Conservation (phyloP, 108 stramenopile genomes). For the Cylindrotheca closterium region DNA sequence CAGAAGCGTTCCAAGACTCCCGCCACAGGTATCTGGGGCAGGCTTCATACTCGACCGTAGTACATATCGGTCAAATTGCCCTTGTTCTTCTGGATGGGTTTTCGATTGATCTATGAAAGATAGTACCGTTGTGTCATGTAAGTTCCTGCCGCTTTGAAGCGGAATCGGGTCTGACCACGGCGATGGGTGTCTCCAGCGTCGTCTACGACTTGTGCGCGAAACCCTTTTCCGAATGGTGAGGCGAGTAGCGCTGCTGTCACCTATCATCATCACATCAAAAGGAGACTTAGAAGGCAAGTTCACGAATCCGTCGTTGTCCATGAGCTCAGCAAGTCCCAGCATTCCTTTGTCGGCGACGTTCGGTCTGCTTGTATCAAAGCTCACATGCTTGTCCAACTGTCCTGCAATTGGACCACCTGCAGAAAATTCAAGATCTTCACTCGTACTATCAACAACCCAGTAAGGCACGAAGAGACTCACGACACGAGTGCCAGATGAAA, state of each 20-base stretch:
- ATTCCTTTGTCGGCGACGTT: background rate
- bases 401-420: constrained; percentile 36
- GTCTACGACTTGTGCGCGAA: constrained; percentile 11
- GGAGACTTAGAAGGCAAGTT: constrained; percentile 10
- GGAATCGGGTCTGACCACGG: constrained; percentile 61
- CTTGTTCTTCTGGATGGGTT: constrained; percentile 16
- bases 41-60: constrained; percentile 38
- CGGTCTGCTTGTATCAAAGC: constrained; percentile 1
- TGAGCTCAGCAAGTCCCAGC: constrained; percentile 43
- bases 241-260: constrained; percentile 38
- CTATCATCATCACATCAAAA: constrained; percentile 56
- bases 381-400: constrained; percentile 21
- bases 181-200: constrained; percentile 12
- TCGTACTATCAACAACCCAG: constrained; percentile 56
- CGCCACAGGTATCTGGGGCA: constrained; percentile 56
- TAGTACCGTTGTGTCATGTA: constrained; percentile 39
- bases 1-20: constrained; percentile 45
- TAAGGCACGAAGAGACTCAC: constrained; percentile 47
- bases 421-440: constrained; percentile 50
- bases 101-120: constrained; percentile 12
- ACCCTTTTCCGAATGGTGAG: constrained; percentile 41
- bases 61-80: constrained; percentile 37
- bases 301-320: constrained; percentile 30
- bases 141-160: constrained; percentile 14
- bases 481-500: constrained; percentile 28